Conservation (phyloP, 208 protist genomes). For the Trypanosoma grayi region DNA sequence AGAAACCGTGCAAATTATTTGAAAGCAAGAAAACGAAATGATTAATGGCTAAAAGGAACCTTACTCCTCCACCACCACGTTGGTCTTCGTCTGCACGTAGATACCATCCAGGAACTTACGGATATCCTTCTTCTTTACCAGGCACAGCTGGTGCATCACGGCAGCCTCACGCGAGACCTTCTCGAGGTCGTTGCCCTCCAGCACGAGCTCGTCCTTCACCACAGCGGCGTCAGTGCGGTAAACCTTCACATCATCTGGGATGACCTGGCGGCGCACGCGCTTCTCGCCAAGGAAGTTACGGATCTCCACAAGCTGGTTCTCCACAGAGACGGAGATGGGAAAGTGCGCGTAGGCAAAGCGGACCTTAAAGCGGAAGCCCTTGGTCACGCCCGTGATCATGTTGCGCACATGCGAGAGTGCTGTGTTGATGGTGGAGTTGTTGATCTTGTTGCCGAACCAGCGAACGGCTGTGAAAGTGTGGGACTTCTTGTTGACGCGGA, state of each 20-base stretch:
- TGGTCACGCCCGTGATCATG: conserved; percentile 99
- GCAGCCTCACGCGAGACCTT: conserved; percentile 93
- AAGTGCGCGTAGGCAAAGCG: conserved; percentile 99
- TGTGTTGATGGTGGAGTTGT: conserved; percentile 96
- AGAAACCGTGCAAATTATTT: conserved; percentile 5
- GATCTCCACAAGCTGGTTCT: conserved; percentile 96
- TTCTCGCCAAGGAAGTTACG: conserved; percentile 99
- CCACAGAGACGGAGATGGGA: conserved; percentile 97
- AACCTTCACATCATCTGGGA: conserved; percentile 91
- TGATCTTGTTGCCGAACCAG: conserved; percentile 96
- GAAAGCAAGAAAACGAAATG: conserved; percentile 17
- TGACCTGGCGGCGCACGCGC: conserved; percentile 86
- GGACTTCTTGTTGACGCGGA: conserved; percentile 73
- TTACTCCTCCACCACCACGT: conserved; percentile 72
- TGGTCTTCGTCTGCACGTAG: conserved; percentile 97
- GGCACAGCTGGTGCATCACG: conserved; percentile 94
- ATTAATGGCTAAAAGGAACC: conserved; percentile 2
- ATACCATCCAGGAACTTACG: conserved; percentile 99
- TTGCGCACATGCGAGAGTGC: conserved; percentile 96
- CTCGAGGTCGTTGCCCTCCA: conserved; percentile 96
- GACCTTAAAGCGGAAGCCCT: conserved; percentile 99
- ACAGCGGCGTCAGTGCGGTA: conserved; percentile 75
- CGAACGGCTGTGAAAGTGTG: conserved; percentile 80
- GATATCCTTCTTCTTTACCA: conserved; percentile 99
- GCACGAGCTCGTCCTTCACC: conserved; percentile 98